These are phyloP conservation scores for Corchorus capsularis DNA, from an alignment of 345 rosid genomes.

Conservation along the genomic window DNA sequence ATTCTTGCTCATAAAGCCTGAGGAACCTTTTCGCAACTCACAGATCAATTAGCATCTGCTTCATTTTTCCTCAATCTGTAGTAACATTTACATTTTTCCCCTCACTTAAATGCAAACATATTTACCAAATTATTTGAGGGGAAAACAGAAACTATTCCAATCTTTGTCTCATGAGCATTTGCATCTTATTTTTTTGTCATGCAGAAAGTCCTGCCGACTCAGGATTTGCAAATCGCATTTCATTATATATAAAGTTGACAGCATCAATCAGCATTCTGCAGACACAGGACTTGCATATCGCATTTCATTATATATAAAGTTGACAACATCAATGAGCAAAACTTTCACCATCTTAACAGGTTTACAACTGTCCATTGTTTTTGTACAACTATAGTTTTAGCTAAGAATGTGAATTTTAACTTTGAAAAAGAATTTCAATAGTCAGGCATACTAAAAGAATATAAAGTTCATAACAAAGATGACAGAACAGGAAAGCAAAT, in stretches of 20 bases:
- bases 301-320: slow-evolving; percentile 11
- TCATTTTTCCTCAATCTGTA: neutral
- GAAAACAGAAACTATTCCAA: neutral
- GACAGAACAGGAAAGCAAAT: neutral
- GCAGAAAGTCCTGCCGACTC: neutral
- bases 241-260: slow-evolving; percentile 9
- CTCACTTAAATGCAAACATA: neutral
- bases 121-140: neutral
- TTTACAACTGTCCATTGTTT: neutral
- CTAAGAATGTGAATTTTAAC: slow-evolving; percentile 6
- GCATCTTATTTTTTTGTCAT: neutral
- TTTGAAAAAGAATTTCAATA: neutral
- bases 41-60: neutral
- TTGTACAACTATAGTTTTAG: neutral
- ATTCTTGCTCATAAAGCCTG: slow-evolving; percentile 1
- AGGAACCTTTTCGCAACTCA: neutral
- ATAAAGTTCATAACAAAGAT: neutral
- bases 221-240: slow-evolving; percentile 1
- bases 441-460: neutral
- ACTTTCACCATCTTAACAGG: neutral
- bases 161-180: neutral
- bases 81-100: neutral
- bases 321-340: slow-evolving; percentile 1
- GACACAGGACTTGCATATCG: neutral
- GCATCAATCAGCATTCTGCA: neutral